These are phyloP conservation scores for Aureobasidium pullulans DNA, from an alignment of 2,329 filamentous ascomycete genomes.

Conservation along the genomic window DNA sequence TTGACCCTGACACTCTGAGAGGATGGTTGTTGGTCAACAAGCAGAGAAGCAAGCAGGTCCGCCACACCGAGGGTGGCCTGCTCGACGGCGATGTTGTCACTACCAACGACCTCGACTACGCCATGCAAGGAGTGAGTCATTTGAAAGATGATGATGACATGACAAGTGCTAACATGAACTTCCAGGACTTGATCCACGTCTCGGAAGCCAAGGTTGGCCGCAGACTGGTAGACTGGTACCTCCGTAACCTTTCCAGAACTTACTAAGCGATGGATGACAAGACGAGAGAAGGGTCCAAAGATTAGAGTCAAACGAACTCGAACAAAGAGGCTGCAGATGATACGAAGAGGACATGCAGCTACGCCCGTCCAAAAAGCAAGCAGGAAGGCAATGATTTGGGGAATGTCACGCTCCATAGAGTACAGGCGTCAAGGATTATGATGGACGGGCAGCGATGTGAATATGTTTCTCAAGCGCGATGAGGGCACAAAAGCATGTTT, in stretches of 20 bases:
- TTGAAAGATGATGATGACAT: neutral
- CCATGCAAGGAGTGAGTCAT: slow-evolving; percentile 75
- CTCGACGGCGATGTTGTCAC: slow-evolving; percentile 89
- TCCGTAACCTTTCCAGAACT: slow-evolving; percentile 89
- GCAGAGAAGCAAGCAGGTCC: slow-evolving; percentile 92
- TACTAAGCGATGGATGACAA: slow-evolving; percentile 50
- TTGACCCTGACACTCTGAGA: slow-evolving; percentile 90
- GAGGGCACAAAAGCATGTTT: slow-evolving; percentile 1
- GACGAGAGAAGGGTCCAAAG: neutral
- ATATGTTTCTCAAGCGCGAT: neutral
- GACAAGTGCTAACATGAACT: slow-evolving; percentile 19
- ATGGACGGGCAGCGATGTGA: neutral
- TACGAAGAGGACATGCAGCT: neutral
- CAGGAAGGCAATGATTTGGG: slow-evolving; percentile 16
- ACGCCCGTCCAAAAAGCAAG: neutral
- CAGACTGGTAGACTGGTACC: slow-evolving; percentile 97
- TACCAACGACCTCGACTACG: slow-evolving; percentile 93
- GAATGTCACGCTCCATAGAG: neutral
- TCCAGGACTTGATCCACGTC: slow-evolving; percentile 89
- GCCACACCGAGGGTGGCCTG: slow-evolving; percentile 85
- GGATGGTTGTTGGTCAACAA: slow-evolving; percentile 95
- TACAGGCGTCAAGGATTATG: neutral
- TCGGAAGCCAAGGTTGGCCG: slow-evolving; percentile 97
- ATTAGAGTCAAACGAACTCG: neutral
- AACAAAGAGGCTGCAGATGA: neutral